Percentiles rank a stretch among this genome's conserved stretches.
These are phyloP conservation scores for Thalassiosira profunda DNA, from an alignment of 108 stramenopile species.

Conservation along the genomic window DNA sequence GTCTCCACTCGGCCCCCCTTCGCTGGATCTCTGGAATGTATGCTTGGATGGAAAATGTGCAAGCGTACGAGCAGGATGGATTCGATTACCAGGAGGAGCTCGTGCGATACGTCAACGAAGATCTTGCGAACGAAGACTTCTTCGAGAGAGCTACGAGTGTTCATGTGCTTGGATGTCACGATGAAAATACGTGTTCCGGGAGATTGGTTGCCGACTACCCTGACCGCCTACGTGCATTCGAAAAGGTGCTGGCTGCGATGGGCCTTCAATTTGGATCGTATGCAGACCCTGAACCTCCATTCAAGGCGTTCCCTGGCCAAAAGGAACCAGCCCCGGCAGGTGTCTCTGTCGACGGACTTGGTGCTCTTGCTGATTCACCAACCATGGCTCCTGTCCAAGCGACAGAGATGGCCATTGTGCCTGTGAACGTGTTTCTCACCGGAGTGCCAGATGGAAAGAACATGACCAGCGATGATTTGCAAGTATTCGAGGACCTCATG, in stretches of 20 bases:
- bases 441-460: constrained; percentile 30
- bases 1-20: constrained; percentile 34
- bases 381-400: constrained; percentile 10
- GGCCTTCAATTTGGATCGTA: constrained; percentile 39
- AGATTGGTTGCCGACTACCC: constrained; percentile 22
- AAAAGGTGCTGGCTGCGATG: constrained; percentile 39
- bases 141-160: constrained; percentile 14
- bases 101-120: constrained; percentile 23
- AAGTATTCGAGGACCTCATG: constrained; percentile 35
- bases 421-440: constrained; percentile 38
- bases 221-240: constrained; percentile 36
- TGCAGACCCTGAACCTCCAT: constrained; percentile 39
- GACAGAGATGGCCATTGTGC: constrained; percentile 10
- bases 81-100: constrained; percentile 40
- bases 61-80: constrained; percentile 34
- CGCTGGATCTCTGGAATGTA: constrained; percentile 56
- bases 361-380: constrained; percentile 4
- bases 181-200: constrained; percentile 3
- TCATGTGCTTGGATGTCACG: constrained; percentile 44
- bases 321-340: constrained; percentile 20
- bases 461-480: constrained; percentile 36
- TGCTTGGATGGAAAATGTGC: constrained; percentile 51
- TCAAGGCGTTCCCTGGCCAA: constrained; percentile 39
- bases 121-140: constrained; percentile 25
- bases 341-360: not conserved